These are phyloP conservation scores for Rubus parviflorus DNA, from an alignment of 306 rosid genomes.

Conservation along the genomic window DNA sequence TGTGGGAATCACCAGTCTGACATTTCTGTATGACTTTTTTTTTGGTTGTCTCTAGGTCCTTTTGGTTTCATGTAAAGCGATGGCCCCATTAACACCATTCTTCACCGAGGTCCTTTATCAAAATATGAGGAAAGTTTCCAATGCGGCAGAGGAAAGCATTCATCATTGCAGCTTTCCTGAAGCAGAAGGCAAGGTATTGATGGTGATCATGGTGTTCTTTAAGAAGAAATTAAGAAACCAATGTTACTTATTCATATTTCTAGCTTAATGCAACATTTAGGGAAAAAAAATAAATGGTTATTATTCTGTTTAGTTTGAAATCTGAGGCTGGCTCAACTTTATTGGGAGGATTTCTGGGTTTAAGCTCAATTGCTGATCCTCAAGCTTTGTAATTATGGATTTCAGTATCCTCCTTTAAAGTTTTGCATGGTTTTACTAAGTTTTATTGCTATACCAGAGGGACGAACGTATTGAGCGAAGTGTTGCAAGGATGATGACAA, in stretches of 20 bases:
- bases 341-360: neutral
- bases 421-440: constrained; percentile 16
- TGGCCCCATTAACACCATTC: constrained; percentile 98
- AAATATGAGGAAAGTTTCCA: constrained; percentile 76
- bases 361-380: neutral
- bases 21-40: constrained; percentile 9
- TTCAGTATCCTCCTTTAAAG: neutral
- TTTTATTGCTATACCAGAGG: constrained; percentile 43
- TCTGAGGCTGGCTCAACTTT: neutral
- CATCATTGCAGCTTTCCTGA: constrained; percentile 82
- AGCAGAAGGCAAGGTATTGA: constrained; percentile 75
- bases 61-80: constrained; percentile 85
- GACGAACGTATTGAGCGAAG: constrained; percentile 90
- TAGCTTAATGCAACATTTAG: neutral
- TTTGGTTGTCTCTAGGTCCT: constrained; percentile 61
- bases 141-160: constrained; percentile 74
- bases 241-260: neutral
- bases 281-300: neutral
- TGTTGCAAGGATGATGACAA: constrained; percentile 88
- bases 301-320: neutral
- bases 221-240: neutral
- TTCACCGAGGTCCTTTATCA: constrained; percentile 93
- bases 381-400: neutral
- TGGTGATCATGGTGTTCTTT: neutral
- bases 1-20: neutral